phyloP scores from a whole-genome alignment of 768 basidiomycete genomes.

The Tulasnella sp. region DNA sequence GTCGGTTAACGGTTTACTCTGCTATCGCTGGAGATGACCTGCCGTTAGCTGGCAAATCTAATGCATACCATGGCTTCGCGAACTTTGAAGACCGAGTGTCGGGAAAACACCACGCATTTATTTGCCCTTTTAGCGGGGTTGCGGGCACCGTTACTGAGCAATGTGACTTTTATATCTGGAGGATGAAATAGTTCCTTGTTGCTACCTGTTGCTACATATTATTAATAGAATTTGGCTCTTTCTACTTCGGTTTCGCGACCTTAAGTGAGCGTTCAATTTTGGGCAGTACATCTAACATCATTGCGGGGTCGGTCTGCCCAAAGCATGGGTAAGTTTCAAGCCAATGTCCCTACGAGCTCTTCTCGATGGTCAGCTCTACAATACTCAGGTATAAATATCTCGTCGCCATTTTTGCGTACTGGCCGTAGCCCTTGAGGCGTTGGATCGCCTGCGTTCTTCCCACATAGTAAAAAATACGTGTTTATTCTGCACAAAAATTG shows the following conservation, averaged over 20 bases:
- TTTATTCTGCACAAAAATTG: too few species aligned
- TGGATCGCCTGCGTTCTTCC: too few species aligned
- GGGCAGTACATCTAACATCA: too few species aligned
- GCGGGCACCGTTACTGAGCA: not conserved
- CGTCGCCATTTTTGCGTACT: too few species aligned
- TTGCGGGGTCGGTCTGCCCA: too few species aligned
- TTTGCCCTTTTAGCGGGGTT: not conserved
- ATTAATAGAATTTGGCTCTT: not conserved
- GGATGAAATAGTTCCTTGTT: not conserved
- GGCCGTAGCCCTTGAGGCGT: too few species aligned
- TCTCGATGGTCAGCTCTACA: too few species aligned
- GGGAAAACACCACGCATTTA: not conserved
- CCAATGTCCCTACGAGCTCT: too few species aligned
- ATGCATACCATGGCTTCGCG: not conserved
- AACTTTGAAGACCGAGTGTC: not conserved
- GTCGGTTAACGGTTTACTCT: not conserved
- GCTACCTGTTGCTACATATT: not conserved
- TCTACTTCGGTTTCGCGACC: not conserved
- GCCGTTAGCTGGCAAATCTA: not conserved
- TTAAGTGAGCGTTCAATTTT: too few species aligned
- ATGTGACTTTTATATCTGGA: conserved; percentile 3
- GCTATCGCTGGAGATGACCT: not conserved
- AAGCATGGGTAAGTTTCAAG: too few species aligned
- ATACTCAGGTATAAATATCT: too few species aligned
- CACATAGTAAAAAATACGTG: too few species aligned